Conservation (phyloP, 331 rosid species). For the Malus hybrid region DNA sequence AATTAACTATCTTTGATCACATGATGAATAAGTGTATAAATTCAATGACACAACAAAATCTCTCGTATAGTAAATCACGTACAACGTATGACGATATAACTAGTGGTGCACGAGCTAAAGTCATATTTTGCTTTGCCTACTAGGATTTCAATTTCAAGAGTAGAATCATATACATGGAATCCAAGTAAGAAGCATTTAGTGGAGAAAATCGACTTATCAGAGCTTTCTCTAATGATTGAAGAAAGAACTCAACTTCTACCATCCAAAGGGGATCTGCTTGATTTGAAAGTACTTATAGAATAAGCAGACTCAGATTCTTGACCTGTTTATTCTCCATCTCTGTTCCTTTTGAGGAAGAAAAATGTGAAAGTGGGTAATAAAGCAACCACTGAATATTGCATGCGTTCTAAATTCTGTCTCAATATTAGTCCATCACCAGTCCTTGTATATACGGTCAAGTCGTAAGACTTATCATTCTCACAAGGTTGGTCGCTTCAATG, state of each 20-base stretch:
- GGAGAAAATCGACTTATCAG: conserved; percentile 3
- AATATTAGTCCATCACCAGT: neutral
- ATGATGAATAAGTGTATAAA: no score
- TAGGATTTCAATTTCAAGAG: neutral
- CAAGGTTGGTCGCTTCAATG: no score
- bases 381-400: conserved; percentile 7
- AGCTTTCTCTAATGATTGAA: conserved; percentile 2
- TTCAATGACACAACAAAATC: no score
- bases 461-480: no score
- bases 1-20: no score
- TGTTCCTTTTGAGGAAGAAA: neutral
- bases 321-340: neutral
- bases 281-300: neutral
- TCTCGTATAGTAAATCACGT: neutral
- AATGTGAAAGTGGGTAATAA: neutral
- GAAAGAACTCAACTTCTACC: conserved; percentile 9
- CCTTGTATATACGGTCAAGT: neutral
- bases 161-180: conserved; percentile 13
- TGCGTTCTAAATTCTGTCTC: neutral
- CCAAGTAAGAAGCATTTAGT: conserved; percentile 5
- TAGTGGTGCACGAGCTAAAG: neutral
- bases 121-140: neutral
- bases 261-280: conserved; percentile 12
- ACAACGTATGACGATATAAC: neutral
- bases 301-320: neutral